Evolutionary conservation across 2,329 filamentous ascomycete species (phyloP), one percentile per base, ranked within the genome.

Genomic region (Ceratocystis huliohia): DNA sequence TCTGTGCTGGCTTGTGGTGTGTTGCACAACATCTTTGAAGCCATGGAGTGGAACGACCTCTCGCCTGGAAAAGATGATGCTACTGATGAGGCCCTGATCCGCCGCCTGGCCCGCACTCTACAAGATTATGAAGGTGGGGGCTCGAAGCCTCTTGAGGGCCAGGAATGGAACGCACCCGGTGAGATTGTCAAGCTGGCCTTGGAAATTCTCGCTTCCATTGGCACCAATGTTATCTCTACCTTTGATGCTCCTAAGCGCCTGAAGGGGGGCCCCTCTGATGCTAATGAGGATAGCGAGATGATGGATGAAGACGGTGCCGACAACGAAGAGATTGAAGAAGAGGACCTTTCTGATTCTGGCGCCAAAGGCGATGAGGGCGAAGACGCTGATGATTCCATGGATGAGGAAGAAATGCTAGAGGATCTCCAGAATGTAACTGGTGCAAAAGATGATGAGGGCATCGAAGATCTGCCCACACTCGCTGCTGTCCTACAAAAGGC

Each of bases 381-480:
- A 33, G 75, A 74, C 4, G 76, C 73, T 1, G 77, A 80, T 2
- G 78, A 81, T n/a, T 81, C 83, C 66, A 83, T 84, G 78, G 78
- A 80, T 64, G 75, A 81, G 30, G 82, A 82, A 63, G 81, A 81
- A 63, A 80, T 87, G 68, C 78, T 83, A 68, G 83, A 81, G 33
- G 86, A 88, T 71, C 85, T 88, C 82, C 84, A 84, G 3, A 79
- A 82, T 74, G 84, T 88, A 1, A 82, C 82, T 0, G 83, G 81
- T 2, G 76, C 71, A 30, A 71, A 74, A 10, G 75, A 72, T 70
- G 64, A 75, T 57, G 70, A 70, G 63, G 71, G 75, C 53, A 76
- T 83, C 61, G 77, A 82, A 68, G 79, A 83, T 69, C 73, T 83
- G 30, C 81, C 82, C 15, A 82, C 82, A 2, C 76, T 86, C 44